phyloP scores from a whole-genome alignment of 2,329 filamentous ascomycete species.

The Xylaria sp. region DNA sequence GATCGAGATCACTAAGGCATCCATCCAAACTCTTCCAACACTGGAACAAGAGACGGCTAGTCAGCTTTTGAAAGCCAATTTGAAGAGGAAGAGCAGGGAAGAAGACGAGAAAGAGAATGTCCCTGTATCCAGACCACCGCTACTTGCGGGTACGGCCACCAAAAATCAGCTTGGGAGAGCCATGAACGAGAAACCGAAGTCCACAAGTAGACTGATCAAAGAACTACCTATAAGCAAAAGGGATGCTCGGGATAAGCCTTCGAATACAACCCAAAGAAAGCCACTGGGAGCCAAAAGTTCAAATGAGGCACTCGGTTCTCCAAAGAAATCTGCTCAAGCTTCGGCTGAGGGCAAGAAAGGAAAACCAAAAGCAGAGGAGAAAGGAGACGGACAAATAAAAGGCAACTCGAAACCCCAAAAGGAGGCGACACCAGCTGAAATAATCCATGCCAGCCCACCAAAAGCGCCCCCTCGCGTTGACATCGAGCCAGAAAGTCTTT shows the following conservation, averaged over 20 bases:
- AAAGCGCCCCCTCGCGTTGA: slow-evolving; percentile 42
- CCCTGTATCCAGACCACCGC: slow-evolving; percentile 50
- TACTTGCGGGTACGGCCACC: slow-evolving; percentile 42
- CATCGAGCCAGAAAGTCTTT: slow-evolving; percentile 49
- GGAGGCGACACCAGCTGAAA: slow-evolving; percentile 48
- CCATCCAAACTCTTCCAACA: slow-evolving; percentile 11
- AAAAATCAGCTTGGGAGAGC: slow-evolving; percentile 49
- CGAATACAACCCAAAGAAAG: slow-evolving; percentile 53
- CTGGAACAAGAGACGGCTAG: slow-evolving; percentile 34
- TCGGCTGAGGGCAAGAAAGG: slow-evolving; percentile 52
- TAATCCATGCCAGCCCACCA: slow-evolving; percentile 39
- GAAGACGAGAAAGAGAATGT: slow-evolving; percentile 63
- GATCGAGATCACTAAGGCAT: slow-evolving; percentile 17
- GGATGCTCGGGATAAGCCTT: slow-evolving; percentile 52
- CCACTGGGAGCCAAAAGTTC: slow-evolving; percentile 68
- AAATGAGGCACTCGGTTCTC: slow-evolving; percentile 69
- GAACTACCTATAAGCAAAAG: slow-evolving; percentile 57
- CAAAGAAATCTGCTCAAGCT: slow-evolving; percentile 61
- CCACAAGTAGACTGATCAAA: slow-evolving; percentile 56
- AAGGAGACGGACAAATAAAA: slow-evolving; percentile 37
- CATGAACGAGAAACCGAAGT: slow-evolving; percentile 46
- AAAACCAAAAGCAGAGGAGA: slow-evolving; percentile 54
- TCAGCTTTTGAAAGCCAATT: slow-evolving; percentile 57
- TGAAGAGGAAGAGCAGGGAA: slow-evolving; percentile 68
- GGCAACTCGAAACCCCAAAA: slow-evolving; percentile 38